phyloP scores from a whole-genome alignment of 768 basidiomycete species.

The Phlebiopsis gigantea region DNA sequence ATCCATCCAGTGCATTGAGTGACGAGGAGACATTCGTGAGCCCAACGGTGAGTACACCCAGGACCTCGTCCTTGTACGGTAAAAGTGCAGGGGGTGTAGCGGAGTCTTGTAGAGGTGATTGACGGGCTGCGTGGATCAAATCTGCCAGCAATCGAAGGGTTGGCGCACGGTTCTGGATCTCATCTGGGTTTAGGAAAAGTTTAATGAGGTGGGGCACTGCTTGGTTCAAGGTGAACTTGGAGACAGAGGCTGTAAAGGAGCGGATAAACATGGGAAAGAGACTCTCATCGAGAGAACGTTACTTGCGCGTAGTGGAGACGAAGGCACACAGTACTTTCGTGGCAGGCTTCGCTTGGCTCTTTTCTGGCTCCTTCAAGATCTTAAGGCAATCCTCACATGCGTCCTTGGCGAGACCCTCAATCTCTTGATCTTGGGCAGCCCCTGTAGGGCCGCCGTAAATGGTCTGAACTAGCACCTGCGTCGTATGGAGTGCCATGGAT shows the following conservation, averaged over 20 bases:
- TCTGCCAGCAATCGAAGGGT: slow-evolving; percentile 66
- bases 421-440: slow-evolving; percentile 32
- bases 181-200: slow-evolving; percentile 69
- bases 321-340: slow-evolving; percentile 78
- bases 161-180: slow-evolving; percentile 59
- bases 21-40: slow-evolving; percentile 47
- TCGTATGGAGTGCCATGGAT: slow-evolving; percentile 62
- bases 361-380: slow-evolving; percentile 86
- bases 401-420: slow-evolving; percentile 58
- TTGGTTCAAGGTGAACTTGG: slow-evolving; percentile 60
- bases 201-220: slow-evolving; percentile 71
- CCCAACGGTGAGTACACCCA: slow-evolving; percentile 59
- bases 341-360: slow-evolving; percentile 85
- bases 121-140: slow-evolving; percentile 49
- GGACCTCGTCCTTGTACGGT: slow-evolving; percentile 70
- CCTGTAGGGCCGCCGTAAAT: slow-evolving; percentile 44
- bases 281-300: slow-evolving; percentile 4
- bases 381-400: slow-evolving; percentile 78
- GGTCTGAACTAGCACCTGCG: slow-evolving; percentile 67
- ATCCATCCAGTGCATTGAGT: slow-evolving; percentile 55
- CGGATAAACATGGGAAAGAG: neutral
- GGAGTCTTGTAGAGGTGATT: slow-evolving; percentile 29
- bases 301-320: slow-evolving; percentile 74
- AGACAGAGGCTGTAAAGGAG: slow-evolving; percentile 52
- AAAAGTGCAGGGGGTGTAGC: slow-evolving; percentile 36